Evolutionary conservation across 306 rosid genomes (phyloP).

Genomic region (Rosa rugosa): DNA sequence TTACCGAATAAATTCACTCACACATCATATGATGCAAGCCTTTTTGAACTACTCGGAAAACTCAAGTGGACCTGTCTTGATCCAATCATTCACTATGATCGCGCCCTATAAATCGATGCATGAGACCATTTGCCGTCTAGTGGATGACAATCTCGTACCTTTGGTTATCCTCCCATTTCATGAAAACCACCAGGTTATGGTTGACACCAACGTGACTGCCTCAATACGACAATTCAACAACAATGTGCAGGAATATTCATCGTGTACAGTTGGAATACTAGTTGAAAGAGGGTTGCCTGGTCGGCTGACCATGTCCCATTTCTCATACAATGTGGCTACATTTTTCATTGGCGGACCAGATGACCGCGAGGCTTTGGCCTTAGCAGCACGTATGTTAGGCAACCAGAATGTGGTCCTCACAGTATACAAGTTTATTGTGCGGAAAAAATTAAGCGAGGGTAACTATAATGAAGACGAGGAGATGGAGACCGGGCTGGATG

Average conservation of each 20-base stretch:
- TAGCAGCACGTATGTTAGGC: conserved; percentile 44
- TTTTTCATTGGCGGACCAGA: conserved; percentile 60
- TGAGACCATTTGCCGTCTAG: conserved; percentile 39
- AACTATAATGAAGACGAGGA: neutral
- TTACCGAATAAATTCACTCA: conserved; percentile 23
- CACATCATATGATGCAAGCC: conserved; percentile 50
- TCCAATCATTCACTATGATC: conserved; percentile 41
- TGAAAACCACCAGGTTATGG: conserved; percentile 10
- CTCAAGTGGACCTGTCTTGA: conserved; percentile 28
- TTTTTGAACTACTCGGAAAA: conserved; percentile 50
- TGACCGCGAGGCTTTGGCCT: conserved; percentile 59
- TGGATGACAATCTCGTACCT: conserved; percentile 38
- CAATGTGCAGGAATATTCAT: conserved; percentile 26
- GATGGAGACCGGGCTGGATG: conserved; percentile 23
- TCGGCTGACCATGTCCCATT: neutral
- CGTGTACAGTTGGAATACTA: conserved; percentile 61
- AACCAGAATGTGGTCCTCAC: conserved; percentile 20
- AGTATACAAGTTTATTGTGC: conserved; percentile 28
- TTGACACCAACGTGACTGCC: neutral
- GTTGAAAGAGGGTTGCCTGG: conserved; percentile 42
- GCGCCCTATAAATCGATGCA: conserved; percentile 66
- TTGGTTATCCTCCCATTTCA: conserved; percentile 58
- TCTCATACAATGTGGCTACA: conserved; percentile 30
- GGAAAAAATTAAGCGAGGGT: neutral
- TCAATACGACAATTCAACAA: conserved; percentile 39